These are phyloP conservation scores for Isoetes engelmannii DNA, from an alignment of 83 land plant genomes.

Conservation along the genomic window DNA sequence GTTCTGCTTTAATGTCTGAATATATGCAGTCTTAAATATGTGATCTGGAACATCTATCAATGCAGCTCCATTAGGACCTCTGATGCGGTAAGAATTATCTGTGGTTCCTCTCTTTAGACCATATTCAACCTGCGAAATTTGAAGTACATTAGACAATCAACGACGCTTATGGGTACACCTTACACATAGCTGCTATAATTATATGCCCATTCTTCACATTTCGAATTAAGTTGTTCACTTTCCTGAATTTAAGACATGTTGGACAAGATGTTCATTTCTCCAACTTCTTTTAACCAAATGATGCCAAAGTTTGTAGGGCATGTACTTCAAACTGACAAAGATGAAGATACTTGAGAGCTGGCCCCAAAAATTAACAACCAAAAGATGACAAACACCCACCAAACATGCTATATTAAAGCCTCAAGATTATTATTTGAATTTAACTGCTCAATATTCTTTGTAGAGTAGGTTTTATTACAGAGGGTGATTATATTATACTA, in stretches of 20 bases:
- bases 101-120: constrained; percentile 44
- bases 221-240: too few species aligned
- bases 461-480: not conserved
- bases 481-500: not conserved
- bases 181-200: not conserved
- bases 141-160: not conserved
- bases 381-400: too few species aligned
- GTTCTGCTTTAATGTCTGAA: constrained; percentile 20
- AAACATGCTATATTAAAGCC: too few species aligned
- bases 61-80: constrained; percentile 18
- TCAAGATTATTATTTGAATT: not conserved
- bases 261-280: too few species aligned
- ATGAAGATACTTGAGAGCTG: too few species aligned
- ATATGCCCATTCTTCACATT: not conserved
- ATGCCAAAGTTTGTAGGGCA: too few species aligned
- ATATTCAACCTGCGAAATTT: constrained; percentile 37
- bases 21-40: constrained; percentile 24
- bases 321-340: too few species aligned
- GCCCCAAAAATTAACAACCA: too few species aligned
- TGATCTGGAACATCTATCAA: constrained; percentile 45
- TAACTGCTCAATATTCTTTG: not conserved
- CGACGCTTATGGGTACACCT: not conserved
- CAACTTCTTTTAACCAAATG: too few species aligned
- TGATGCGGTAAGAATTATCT: constrained; percentile 42
- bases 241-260: too few species aligned